These are phyloP conservation scores for Barnettozyma sp. DNA, from an alignment of 805 yeast genomes.

Conservation along the genomic window DNA sequence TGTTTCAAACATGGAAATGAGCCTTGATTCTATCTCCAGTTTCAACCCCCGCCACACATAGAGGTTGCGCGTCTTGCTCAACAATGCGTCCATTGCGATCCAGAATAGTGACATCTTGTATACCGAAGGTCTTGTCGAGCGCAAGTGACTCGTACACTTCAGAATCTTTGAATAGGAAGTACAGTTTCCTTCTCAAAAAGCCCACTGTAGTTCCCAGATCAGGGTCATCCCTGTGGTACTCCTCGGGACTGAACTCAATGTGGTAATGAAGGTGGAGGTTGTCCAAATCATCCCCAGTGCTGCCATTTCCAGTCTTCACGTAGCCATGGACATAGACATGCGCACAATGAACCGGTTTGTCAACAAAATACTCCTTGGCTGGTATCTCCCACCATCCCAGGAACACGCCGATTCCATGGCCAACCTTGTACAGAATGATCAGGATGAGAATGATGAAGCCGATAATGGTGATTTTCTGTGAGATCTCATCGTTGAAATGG, in stretches of 20 bases:
- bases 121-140: conserved; percentile 13
- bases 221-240: conserved; percentile 50
- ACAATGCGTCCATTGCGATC: conserved; percentile 27
- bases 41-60: conserved; percentile 45
- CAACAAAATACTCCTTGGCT: conserved; percentile 57
- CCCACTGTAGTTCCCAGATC: conserved; percentile 65
- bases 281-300: no score
- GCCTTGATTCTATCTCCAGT: conserved; percentile 45
- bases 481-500: conserved; percentile 21
- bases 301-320: no score
- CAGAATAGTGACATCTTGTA: conserved; percentile 31
- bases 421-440: conserved; percentile 30
- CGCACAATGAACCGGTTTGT: conserved; percentile 74
- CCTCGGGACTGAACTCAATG: conserved; percentile 78
- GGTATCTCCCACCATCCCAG: conserved; percentile 41
- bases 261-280: conserved; percentile 59
- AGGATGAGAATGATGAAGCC: conserved; percentile 16
- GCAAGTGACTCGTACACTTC: conserved; percentile 25
- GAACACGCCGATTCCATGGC: conserved; percentile 38
- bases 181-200: conserved; percentile 51
- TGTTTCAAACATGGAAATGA: conserved; percentile 6
- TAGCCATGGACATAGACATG: conserved; percentile 55
- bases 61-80: conserved; percentile 36
- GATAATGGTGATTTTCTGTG: conserved; percentile 21
- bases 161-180: conserved; percentile 46